Conservation (phyloP, 2,329 filamentous ascomycete genomes). For the Calonectria pseudoturangicola region DNA sequence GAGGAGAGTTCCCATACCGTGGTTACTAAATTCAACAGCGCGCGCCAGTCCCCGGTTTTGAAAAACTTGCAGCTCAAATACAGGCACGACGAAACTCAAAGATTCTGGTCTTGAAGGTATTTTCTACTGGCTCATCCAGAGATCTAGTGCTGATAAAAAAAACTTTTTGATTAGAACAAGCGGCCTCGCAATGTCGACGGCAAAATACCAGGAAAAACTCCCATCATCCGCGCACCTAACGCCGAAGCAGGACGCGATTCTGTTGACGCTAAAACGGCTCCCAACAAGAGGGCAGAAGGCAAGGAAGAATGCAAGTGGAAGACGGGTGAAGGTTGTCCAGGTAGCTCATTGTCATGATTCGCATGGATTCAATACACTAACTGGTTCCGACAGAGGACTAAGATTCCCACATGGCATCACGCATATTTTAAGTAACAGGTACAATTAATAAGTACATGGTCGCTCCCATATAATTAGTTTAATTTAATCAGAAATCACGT, state of each 20-base stretch:
- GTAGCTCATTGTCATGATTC: background rate
- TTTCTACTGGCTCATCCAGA: no score
- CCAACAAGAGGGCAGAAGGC: background rate
- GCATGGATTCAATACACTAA: background rate
- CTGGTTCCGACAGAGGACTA: background rate
- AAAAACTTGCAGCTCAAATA: no score
- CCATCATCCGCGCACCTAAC: background rate
- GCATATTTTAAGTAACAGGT: no score
- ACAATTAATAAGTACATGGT: no score
- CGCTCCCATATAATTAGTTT: no score
- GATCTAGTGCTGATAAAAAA: background rate
- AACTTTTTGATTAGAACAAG: background rate
- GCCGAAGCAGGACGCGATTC: background rate
- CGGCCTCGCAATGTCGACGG: background rate
- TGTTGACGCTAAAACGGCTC: background rate
- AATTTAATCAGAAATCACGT: no score
- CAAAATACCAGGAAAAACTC: background rate
- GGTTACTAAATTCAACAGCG: no score
- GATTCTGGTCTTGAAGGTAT: no score
- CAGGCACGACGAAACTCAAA: no score
- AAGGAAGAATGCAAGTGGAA: background rate
- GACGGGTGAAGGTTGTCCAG: background rate
- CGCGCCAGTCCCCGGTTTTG: no score
- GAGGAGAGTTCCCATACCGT: no score
- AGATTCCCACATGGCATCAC: background rate